Evolutionary conservation across 768 basidiomycete genomes (phyloP), one percentile per base, ranked within the genome.

Genomic region (Pulveroboletus sp.): DNA sequence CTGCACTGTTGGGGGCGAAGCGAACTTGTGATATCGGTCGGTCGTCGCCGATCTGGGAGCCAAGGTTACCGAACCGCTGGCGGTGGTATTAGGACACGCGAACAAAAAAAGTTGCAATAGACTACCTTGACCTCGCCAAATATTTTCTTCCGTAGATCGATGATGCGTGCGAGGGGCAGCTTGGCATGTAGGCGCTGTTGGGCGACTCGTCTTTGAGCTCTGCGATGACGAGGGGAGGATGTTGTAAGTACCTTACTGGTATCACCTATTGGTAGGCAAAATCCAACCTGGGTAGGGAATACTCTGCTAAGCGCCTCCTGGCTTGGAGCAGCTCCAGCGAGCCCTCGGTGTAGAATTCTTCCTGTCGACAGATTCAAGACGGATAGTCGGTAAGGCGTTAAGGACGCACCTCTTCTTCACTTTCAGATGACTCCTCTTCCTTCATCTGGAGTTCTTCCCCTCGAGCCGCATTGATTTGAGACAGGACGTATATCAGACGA

Each of bases 1-100:
- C 77, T 61, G 89, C 71, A 65, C 86, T 88, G 65, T 97, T 89
- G 8, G 96, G 96, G 4, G 95, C 82, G 68, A 98, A 98, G 35
- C 96, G 86, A 27, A 97, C 90, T 71, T 89, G 85, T 2, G 93
- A 87, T 56, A 98, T 82, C 1, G 96, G 93, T 38, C 96, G 80
- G 57, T 96, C 93, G 67, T 97, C 96, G 47, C 93, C 96, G 57
- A 98, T 93, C 76, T 98, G 95, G 0, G 96, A 97, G 21, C 96
- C 96, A 39, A 98, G 81, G 61, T 93, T 95, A 42, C 83, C 77
- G 68, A 89, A 93, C 69, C 84, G 89, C 91, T 94, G 59, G 2
- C 21, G 26, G n/a, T 15, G 17, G 17, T 36, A 14, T 53, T 40
- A 50, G 46, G 24, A 26, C 1, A 26, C n/a, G 33, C 9, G 17